Evolutionary conservation across 2,329 filamentous ascomycete genomes (phyloP).

Genomic region (Colletotrichum endophyticum): DNA sequence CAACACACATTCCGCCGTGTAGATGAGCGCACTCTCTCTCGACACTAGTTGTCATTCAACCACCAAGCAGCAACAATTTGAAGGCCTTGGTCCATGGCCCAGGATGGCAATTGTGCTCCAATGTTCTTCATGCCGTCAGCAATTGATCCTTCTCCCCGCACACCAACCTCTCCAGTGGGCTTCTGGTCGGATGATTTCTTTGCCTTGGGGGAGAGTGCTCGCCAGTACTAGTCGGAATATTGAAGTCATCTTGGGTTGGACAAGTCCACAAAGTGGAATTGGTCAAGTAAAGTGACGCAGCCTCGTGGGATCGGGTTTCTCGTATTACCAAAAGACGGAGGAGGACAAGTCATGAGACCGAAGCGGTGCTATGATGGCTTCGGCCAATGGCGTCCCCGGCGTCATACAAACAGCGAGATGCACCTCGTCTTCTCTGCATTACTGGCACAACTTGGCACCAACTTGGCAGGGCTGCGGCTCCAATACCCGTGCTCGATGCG

Average conservation of each 20-base stretch:
- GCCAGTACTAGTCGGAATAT: background rate
- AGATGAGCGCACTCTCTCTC: background rate
- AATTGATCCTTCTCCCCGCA: background rate
- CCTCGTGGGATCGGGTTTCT: background rate
- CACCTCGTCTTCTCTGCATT: constrained; percentile 19
- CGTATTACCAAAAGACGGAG: constrained; percentile 3
- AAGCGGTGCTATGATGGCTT: constrained; percentile 1
- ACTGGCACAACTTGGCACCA: constrained; percentile 11
- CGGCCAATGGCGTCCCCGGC: background rate
- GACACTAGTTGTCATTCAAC: background rate
- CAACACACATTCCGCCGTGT: background rate
- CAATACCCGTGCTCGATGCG: background rate
- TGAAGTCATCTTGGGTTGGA: background rate
- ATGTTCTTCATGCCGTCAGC: background rate
- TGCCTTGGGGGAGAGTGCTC: background rate
- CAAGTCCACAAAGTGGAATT: background rate
- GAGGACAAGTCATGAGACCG: constrained; percentile 7
- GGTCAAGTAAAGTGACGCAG: background rate
- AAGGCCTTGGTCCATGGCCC: background rate
- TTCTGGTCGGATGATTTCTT: background rate
- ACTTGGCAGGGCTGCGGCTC: constrained; percentile 18
- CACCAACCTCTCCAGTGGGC: background rate
- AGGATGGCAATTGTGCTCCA: background rate
- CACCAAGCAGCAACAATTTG: background rate
- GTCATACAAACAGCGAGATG: constrained; percentile 9